These are phyloP conservation scores for Bacterosira constricta DNA, from an alignment of 108 stramenopile species.

Conservation along the genomic window DNA sequence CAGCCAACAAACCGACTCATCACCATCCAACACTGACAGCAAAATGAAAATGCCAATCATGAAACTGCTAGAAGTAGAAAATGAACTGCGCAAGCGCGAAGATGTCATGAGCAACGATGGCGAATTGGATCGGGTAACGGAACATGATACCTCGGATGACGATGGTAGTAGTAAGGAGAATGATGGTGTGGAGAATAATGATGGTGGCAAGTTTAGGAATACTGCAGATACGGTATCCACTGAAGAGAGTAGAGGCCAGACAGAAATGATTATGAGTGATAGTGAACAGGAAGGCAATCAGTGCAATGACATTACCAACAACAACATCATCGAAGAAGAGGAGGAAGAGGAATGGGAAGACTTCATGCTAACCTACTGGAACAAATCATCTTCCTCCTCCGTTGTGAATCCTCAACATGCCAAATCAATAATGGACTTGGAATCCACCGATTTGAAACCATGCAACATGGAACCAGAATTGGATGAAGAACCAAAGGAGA, in stretches of 20 bases:
- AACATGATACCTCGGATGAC: neutral
- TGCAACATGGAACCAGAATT: constrained; percentile 36
- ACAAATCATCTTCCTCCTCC: neutral
- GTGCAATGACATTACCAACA: constrained; percentile 1
- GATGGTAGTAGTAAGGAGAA: neutral
- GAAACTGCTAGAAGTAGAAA: neutral
- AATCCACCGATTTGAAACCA: constrained; percentile 41
- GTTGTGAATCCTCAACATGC: constrained; percentile 2
- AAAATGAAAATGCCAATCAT: neutral
- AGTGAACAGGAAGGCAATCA: too few relatives aligned
- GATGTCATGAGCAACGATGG: neutral
- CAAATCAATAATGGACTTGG: neutral
- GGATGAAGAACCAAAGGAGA: constrained; percentile 32
- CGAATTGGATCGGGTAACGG: neutral
- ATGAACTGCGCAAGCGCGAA: neutral
- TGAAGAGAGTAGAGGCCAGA: too few relatives aligned
- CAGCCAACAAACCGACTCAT: neutral
- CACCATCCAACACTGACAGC: neutral
- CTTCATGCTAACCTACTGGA: constrained; percentile 44
- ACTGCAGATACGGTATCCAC: too few relatives aligned
- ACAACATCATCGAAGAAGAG: constrained; percentile 11
- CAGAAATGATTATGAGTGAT: too few relatives aligned
- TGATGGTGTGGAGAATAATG: constrained; percentile 1
- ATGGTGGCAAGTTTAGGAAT: too few relatives aligned
- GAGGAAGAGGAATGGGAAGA: constrained; percentile 34